Percentiles rank a stretch among this genome's conserved stretches.
These are phyloP conservation scores for Microascus cirrosus DNA, from an alignment of 2,329 filamentous ascomycete genomes.

Conservation along the genomic window DNA sequence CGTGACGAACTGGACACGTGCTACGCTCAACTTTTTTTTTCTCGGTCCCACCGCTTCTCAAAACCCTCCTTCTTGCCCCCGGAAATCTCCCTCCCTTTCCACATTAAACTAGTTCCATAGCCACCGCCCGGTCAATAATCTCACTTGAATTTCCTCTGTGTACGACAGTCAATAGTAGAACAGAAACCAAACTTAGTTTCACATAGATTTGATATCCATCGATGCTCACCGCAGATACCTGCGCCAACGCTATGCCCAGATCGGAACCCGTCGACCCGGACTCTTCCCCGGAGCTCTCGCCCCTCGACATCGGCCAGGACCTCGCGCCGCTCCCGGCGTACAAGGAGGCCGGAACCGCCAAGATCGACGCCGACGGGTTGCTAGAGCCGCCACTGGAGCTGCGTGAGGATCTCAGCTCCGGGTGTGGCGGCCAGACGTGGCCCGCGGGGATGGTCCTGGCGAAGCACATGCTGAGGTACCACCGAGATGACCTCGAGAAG, in stretches of 20 bases:
- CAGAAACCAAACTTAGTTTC: neutral
- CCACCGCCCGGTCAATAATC: neutral
- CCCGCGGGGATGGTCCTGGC: conserved; percentile 83
- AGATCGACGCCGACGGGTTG: conserved; percentile 60
- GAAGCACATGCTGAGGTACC: conserved; percentile 73
- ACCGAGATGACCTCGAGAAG: conserved; percentile 47
- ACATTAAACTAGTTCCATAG: neutral
- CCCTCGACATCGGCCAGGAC: conserved; percentile 40
- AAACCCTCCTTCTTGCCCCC: neutral
- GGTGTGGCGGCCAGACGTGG: conserved; percentile 92
- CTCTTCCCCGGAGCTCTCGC: conserved; percentile 34
- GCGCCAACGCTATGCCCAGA: neutral
- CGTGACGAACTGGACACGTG: neutral
- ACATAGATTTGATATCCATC: neutral
- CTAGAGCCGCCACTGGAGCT: conserved; percentile 60
- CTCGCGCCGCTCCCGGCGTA: conserved; percentile 48
- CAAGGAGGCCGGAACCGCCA: conserved; percentile 41
- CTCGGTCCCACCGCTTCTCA: neutral
- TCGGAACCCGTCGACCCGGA: neutral
- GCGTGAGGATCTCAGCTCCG: conserved; percentile 74
- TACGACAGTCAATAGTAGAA: neutral
- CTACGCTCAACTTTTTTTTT: neutral
- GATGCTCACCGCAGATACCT: neutral
- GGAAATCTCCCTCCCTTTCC: neutral
- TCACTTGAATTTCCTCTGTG: neutral